Evolutionary conservation across 768 basidiomycete species (phyloP).

Genomic region (Trametes elegans): DNA sequence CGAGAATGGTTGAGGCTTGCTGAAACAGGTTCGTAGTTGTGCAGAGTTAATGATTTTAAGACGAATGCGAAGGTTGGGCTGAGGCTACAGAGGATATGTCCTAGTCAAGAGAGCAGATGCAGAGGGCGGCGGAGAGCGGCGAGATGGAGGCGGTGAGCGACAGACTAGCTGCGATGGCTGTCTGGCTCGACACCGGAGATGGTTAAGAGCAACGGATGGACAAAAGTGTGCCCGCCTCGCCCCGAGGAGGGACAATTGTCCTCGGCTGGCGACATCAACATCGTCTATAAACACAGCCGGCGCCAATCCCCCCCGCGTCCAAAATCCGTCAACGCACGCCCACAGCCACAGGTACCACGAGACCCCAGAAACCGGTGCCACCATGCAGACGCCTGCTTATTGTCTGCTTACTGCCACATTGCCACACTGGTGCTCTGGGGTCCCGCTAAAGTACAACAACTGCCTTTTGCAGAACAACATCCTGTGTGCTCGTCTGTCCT

Average conservation of each 20-base stretch:
- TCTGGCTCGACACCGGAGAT: constrained; percentile 5
- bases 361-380: constrained; percentile 11
- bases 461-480: constrained; percentile 20
- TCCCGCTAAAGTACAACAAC: constrained; percentile 17
- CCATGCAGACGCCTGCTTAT: constrained; percentile 4
- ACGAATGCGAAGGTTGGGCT: constrained; percentile 11
- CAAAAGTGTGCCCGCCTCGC: constrained; percentile 26
- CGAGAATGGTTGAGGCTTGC: background rate
- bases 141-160: constrained; percentile 20
- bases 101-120: constrained; percentile 4
- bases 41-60: background rate
- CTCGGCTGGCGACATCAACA: constrained; percentile 16
- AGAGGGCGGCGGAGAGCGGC: background rate
- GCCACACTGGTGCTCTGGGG: background rate
- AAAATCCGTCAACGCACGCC: constrained; percentile 11
- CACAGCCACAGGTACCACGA: background rate
- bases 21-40: background rate
- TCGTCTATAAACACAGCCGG: constrained; percentile 24
- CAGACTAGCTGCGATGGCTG: constrained; percentile 28
- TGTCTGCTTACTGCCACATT: constrained; percentile 5
- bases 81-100: constrained; percentile 22
- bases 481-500: background rate
- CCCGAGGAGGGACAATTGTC: constrained; percentile 23
- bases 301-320: constrained; percentile 6
- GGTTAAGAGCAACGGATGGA: constrained; percentile 23